Base-by-base conservation (phyloP, 352 stramenopile genomes). In the Phytophthora cactorum region DNA sequence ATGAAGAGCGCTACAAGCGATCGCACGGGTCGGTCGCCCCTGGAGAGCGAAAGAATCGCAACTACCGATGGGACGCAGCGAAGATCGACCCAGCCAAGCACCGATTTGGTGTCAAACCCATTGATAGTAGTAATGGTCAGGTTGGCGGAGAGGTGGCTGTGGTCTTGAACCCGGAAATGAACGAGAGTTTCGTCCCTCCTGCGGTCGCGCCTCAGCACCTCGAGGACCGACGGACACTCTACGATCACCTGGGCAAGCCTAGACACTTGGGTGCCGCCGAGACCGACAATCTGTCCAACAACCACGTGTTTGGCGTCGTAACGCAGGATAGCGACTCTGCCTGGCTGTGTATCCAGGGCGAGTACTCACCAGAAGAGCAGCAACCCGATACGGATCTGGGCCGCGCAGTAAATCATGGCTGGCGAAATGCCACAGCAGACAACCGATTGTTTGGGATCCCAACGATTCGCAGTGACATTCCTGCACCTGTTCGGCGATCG, bases 401-500 rank as follows among this genome's bases (percentile, higher is more conserved):
- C 0, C 82, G 79, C 3, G 81, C 89, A 8, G 81, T 90, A 25
- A 96, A 92, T 66, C 87, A 86, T 32, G 91, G 92, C 45, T 98
- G 93, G 75, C 88, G 96, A 60, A 96, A 90, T 67, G 65, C 68
- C 11, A 93, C 85, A 4, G 59, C 76, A 50, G 77, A 86, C 45
- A 75, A 72, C 32, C 75, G 89, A 1, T 73, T 68, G 22, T 98
- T 97, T 70, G 91, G 93, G 10, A 76, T 90, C 1, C 92, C 93
- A 4, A 95, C 79, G n/a, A 85, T 98, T 32, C 84, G 92, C 1
- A 87, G 74, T 8, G 92, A 98, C 61, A 96, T 97, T 47, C 73
- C 84, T 2, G 74, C 81, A 32, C 90, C 91, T 17, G 68, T 70
- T 5, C 82, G 75, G 9, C 67, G 84, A 14, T 97, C 90, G 5